Base-by-base conservation (phyloP, 331 rosid genomes). In the Quercus phellos region DNA sequence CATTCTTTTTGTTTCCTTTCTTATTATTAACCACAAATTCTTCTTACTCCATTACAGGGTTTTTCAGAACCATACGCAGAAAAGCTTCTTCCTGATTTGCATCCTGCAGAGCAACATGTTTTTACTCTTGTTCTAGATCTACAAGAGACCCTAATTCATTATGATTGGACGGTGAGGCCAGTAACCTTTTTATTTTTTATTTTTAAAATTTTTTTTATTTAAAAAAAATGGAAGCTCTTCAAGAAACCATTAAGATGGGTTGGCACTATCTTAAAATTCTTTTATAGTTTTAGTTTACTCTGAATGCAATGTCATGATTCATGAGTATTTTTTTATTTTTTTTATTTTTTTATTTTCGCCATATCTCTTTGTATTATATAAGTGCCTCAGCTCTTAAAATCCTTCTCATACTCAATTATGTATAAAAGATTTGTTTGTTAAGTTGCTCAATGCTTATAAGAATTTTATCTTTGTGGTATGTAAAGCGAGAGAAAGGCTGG, bases 31-130 rank as follows among this genome's bases (percentile, higher is more conserved):
- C 77, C 69, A n/a, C 64, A 10, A 75, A 51, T 35, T 59, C 9
- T 67, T 53, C 77, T 58, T 83, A 74, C 74, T 75, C 63, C 68
- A 35, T 85, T 81, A 29, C 80, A 94, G 99, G 88, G 90, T 80
- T 92, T 87, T 78, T 87, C 97, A 0, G 99, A 94, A 78, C 99
- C 99, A 73, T 92, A 84, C 6, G 73, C 97, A 4, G 99, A 94
- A 67, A 92, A 90, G 89, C 99, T 94, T 85, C 99, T 94, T 90
- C 99, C 99, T 56, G 99, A 94, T 82, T 86, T 92, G 92, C 98
- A 81, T 78, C 98, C 98, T 77, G 73, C 84, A 84, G 97, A 92
- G 78, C 86, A 68, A 32, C 94, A 91, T 75, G 96, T 89, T 75
- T 88, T 91, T 83, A 94, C 99, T 29, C 99, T 94, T 59, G 99